Percentiles rank a stretch among this genome's conserved stretches.
These are phyloP conservation scores for Neoscytalidium dimidiatum DNA, from an alignment of 2,329 filamentous ascomycete species.

Conservation along the genomic window DNA sequence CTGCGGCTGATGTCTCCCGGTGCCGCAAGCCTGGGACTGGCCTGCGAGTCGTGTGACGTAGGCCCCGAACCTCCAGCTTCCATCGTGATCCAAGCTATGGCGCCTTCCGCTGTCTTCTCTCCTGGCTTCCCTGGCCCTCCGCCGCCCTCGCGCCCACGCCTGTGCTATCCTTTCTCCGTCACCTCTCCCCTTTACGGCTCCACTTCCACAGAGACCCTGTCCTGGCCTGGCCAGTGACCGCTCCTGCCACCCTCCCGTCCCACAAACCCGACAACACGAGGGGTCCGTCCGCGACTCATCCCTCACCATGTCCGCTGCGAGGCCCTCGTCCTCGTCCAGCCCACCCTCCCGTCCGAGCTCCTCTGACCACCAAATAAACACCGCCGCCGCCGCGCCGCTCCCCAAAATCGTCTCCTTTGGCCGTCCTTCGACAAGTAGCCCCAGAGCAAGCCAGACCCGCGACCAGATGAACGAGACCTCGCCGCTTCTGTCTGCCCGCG, in stretches of 20 bases:
- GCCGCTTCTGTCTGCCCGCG: constrained; percentile 33
- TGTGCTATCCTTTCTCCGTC: background rate
- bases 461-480: constrained; percentile 37
- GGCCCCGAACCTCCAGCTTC: constrained; percentile 5
- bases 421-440: constrained; percentile 25
- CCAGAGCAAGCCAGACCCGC: constrained; percentile 19
- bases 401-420: constrained; percentile 41
- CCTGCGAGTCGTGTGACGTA: constrained; percentile 17
- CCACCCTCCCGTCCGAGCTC: background rate
- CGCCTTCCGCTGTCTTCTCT: constrained; percentile 5
- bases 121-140: background rate
- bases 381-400: constrained; percentile 24
- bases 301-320: constrained; percentile 6
- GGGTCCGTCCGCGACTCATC: background rate
- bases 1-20: background rate
- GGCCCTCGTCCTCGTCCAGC: background rate
- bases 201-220: background rate
- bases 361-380: constrained; percentile 18
- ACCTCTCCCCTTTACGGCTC: background rate
- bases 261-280: background rate
- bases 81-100: constrained; percentile 16
- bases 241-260: background rate
- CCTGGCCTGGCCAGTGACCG: constrained; percentile 6
- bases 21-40: background rate
- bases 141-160: background rate